Percentiles rank a stretch among this genome's conserved stretches.
phyloP scores from a whole-genome alignment of 208 protist genomes.

The Porcisia deanei region DNA sequence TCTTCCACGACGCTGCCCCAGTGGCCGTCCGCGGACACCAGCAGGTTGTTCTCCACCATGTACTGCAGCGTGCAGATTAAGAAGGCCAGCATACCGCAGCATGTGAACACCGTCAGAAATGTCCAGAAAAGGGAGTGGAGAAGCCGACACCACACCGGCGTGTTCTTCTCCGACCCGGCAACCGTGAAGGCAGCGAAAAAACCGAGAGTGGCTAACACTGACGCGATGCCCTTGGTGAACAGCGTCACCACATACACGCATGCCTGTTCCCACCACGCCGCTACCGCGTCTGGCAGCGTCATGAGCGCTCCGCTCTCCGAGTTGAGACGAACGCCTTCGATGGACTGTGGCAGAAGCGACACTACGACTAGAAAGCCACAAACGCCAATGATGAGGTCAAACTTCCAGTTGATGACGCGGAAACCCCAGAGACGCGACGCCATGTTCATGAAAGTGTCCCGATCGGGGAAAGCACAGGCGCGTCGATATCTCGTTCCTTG shows the following conservation, averaged over 20 bases:
- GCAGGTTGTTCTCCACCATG: conserved; percentile 54
- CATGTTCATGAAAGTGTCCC: conserved; percentile 70
- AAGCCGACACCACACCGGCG: conserved; percentile 37
- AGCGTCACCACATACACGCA: conserved; percentile 35
- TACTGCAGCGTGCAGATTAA: conserved; percentile 59
- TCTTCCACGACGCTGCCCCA: conserved; percentile 74
- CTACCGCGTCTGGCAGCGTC: conserved; percentile 28
- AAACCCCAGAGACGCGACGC: conserved; percentile 68
- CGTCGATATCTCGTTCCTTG: conserved; percentile 69
- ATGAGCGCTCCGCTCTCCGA: conserved; percentile 1
- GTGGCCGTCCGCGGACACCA: conserved; percentile 44
- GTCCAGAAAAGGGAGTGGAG: conserved; percentile 61
- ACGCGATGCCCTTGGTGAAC: conserved; percentile 48
- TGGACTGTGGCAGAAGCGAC: conserved; percentile 62
- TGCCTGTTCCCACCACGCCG: conserved; percentile 26
- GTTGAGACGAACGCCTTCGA: conserved; percentile 13
- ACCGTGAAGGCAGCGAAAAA: conserved; percentile 56
- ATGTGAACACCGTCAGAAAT: conserved; percentile 44
- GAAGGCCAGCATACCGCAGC: conserved; percentile 49
- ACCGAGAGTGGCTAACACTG: conserved; percentile 39
- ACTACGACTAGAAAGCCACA: conserved; percentile 67
- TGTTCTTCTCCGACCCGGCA: conserved; percentile 42
- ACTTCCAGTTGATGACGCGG: conserved; percentile 87
- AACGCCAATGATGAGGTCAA: conserved; percentile 73
- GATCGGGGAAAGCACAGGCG: conserved; percentile 51